Base-by-base conservation (phyloP, 192 early-diverging fungal species). In the Gryganskiella cystojenkinii region DNA sequence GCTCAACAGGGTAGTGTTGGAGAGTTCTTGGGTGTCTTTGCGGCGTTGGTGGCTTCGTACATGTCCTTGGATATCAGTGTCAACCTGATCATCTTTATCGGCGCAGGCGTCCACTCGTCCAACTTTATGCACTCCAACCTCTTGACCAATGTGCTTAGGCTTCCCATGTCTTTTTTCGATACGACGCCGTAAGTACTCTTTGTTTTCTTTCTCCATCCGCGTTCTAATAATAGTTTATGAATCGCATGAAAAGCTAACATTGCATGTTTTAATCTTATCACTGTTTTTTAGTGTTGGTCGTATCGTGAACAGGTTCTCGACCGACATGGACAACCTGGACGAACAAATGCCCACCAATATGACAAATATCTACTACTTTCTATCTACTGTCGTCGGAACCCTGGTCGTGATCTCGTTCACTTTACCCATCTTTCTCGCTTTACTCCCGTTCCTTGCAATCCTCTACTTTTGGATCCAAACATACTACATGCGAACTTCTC, bases 241-340 rank as follows among this genome's bases (percentile, higher is more conserved):
- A 44, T 70, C 2, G 4, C 67, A 10, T 1, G 51, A 4, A 3
- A 30, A 84, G 11, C 30, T 10, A 28, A 27, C 3, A 35, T 56
- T 31, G n/a, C 14, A 34, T 56, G 22, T 0, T 33, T 22, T 14
- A 20, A 15, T 8, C 10, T 4, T 42, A 15, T 42, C 30, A 43
- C 42, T 30, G 30, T 47, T 30, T 45, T 30, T 92, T 8, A 92
- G 92, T 22, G 66, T 92, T 0, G 93, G 95, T 19, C 88, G 95
- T 35, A 89, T 97, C 64, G 64, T 95, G 43, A 94, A 97, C 66
- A 88, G 96, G 20, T 96, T 98, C 71, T 91, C 92, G 56, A 95
- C 94, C 73, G 96, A 97, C 68, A 86, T 91, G 54, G 86, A 90
- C 67, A 90, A 87, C 15, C 76, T 95, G 15, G 95, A 95, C 60